Conservation (phyloP, 441 rosid species). For the Macaranga tanarius region DNA sequence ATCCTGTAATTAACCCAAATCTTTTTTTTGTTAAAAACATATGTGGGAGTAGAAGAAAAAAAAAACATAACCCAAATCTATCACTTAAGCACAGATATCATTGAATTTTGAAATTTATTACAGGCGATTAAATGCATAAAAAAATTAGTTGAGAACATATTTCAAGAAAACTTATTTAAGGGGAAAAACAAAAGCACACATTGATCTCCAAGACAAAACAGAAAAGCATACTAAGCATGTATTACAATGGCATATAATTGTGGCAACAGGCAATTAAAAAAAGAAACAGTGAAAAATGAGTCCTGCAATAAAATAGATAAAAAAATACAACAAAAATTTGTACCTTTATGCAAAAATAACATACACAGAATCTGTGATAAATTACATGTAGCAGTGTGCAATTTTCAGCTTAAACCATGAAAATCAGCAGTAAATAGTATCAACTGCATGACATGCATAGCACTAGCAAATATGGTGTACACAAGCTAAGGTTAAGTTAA, state of each 20-base stretch:
- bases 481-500: neutral
- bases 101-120: neutral
- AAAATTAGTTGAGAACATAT: conserved; percentile 6
- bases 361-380: too few relatives aligned
- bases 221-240: neutral
- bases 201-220: neutral
- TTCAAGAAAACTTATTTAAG: conserved; percentile 1
- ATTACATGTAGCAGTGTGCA: too few relatives aligned
- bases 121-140: neutral
- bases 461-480: neutral
- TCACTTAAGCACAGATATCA: neutral
- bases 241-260: neutral
- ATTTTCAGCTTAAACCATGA: neutral
- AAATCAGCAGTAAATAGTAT: neutral
- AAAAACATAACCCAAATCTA: neutral
- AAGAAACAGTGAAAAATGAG: neutral
- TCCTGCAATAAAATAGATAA: neutral
- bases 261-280: too few relatives aligned
- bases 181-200: neutral
- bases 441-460: neutral
- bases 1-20: conserved; percentile 55
- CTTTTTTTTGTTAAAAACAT: neutral
- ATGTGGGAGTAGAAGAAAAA: neutral
- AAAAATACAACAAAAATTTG: neutral
- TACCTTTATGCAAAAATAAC: too few relatives aligned